Percentiles rank a stretch among this genome's conserved stretches.
Conservation (phyloP, 176 grass and related monocot genomes). For the Cenchrus americanus region DNA sequence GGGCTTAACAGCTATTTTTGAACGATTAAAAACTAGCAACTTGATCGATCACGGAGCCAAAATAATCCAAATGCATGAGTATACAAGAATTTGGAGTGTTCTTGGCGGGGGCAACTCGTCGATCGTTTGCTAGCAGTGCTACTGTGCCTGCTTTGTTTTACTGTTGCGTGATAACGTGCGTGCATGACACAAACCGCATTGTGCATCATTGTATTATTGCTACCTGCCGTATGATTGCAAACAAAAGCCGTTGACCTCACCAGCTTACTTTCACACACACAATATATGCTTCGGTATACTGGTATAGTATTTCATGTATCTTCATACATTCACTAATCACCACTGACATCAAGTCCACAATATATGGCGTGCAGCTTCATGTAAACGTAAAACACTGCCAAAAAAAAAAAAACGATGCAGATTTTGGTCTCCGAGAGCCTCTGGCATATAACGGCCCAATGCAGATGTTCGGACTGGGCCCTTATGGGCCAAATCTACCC, state of each 20-base stretch:
- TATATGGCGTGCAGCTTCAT: too few relatives aligned
- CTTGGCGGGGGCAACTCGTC: background rate
- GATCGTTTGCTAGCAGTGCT: conserved; percentile 1
- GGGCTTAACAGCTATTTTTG: background rate
- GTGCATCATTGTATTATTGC: background rate
- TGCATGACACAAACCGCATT: background rate
- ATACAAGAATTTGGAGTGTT: conserved; percentile 1
- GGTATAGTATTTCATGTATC: too few relatives aligned
- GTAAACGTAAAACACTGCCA: too few relatives aligned
- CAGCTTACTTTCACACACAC: background rate
- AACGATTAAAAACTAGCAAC: background rate
- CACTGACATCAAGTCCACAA: too few relatives aligned
- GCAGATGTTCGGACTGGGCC: too few relatives aligned
- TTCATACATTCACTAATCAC: too few relatives aligned
- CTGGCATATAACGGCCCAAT: too few relatives aligned
- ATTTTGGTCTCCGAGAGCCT: too few relatives aligned
- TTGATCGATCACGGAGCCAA: background rate
- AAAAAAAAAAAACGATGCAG: too few relatives aligned
- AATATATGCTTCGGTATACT: too few relatives aligned
- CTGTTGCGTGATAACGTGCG: conserved; percentile 4
- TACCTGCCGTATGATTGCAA: background rate
- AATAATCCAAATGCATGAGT: background rate
- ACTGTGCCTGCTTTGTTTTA: background rate
- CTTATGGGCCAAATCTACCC: too few relatives aligned
- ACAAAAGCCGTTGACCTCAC: conserved; percentile 19